These are phyloP conservation scores for Meripilus lineatus DNA, from an alignment of 1,284 basidiomycete genomes.

Conservation along the genomic window DNA sequence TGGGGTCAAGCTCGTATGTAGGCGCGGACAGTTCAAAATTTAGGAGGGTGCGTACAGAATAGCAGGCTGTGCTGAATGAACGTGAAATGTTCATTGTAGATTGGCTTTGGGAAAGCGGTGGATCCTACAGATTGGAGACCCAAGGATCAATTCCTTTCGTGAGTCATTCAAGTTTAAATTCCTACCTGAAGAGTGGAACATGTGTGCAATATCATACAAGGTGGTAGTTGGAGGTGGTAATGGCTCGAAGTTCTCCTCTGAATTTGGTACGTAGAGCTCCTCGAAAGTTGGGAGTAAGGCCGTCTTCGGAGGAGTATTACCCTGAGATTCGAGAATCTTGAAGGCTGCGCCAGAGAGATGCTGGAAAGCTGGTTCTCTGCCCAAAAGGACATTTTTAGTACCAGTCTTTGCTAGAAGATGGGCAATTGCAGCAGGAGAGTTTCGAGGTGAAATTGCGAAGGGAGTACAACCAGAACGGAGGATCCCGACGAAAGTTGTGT, in stretches of 20 bases:
- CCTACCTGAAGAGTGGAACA: conserved; percentile 31
- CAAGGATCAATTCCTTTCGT: not conserved
- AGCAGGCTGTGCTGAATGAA: conserved; percentile 4
- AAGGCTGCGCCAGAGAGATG: conserved; percentile 13
- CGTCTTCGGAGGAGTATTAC: conserved; percentile 4
- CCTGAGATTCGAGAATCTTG: conserved; percentile 10
- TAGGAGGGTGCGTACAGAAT: conserved; percentile 8
- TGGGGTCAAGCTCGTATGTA: not conserved
- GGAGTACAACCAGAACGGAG: conserved; percentile 23
- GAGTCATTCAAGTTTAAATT: not conserved
- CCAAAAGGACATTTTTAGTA: conserved; percentile 25
- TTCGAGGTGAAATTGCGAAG: conserved; percentile 37
- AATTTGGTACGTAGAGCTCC: conserved; percentile 14
- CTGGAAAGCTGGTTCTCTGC: conserved; percentile 14
- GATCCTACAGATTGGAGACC: conserved; percentile 12
- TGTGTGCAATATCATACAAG: conserved; percentile 18
- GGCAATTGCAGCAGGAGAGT: conserved; percentile 32
- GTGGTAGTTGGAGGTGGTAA: conserved; percentile 18
- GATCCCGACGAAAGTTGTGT: conserved; percentile 23
- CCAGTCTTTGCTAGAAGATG: conserved; percentile 30
- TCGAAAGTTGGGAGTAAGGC: conserved; percentile 19
- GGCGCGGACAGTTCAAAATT: too few relatives aligned
- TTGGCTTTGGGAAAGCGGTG: conserved; percentile 19
- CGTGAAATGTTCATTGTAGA: conserved; percentile 12
- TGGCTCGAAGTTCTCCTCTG: conserved; percentile 8